These are phyloP conservation scores for Fonsecaea pugnacius DNA, from an alignment of 2,329 filamentous ascomycete genomes.

Conservation along the genomic window DNA sequence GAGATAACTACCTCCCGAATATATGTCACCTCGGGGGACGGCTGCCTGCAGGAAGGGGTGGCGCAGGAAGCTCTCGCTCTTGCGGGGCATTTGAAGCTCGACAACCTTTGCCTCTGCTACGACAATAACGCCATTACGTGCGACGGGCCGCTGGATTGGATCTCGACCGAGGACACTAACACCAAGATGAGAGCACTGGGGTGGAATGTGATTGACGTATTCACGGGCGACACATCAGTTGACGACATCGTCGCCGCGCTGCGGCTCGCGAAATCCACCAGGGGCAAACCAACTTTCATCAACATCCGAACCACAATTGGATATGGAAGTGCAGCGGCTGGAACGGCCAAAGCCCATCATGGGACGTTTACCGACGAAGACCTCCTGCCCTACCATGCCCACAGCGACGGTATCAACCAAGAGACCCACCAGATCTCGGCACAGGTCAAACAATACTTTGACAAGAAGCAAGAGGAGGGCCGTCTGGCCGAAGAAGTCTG, in stretches of 20 bases:
- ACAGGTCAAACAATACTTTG: too few species aligned
- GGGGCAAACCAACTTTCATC: conserved; percentile 61
- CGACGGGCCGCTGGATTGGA: conserved; percentile 60
- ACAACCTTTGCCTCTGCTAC: conserved; percentile 63
- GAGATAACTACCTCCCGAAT: conserved; percentile 56
- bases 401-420: conserved; percentile 1
- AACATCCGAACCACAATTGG: conserved; percentile 63
- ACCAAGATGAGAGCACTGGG: conserved; percentile 61
- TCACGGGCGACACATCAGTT: conserved; percentile 59
- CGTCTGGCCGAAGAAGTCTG: background rate
- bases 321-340: conserved; percentile 52
- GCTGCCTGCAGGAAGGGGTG: conserved; percentile 63
- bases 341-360: conserved; percentile 38
- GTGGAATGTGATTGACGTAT: conserved; percentile 60
- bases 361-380: conserved; percentile 27
- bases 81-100: conserved; percentile 60
- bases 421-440: too few species aligned
- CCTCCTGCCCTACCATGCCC: background rate
- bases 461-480: too few species aligned
- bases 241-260: conserved; percentile 54
- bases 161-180: conserved; percentile 62
- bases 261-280: conserved; percentile 49
- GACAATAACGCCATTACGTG: conserved; percentile 66
- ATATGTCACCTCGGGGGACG: conserved; percentile 63
- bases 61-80: conserved; percentile 61